Percentiles rank a stretch among this genome's conserved stretches.
Evolutionary conservation across 2,329 filamentous ascomycete genomes (phyloP).

Genomic region (Penicillium sp.): DNA sequence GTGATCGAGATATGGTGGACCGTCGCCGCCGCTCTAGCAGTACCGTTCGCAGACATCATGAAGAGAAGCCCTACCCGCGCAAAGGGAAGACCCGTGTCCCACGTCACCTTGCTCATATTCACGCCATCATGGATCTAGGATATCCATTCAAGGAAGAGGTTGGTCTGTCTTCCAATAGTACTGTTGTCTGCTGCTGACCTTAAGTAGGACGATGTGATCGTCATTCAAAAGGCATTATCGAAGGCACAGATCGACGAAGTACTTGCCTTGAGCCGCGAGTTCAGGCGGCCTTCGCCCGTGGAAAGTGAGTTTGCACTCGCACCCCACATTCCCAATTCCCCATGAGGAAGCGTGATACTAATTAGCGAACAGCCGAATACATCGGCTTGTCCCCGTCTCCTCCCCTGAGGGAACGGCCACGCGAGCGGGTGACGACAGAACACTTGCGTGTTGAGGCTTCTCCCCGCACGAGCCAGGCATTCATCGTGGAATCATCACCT

Average conservation of each 20-base stretch:
- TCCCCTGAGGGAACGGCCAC: slow-evolving; percentile 19
- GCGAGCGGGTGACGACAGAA: slow-evolving; percentile 29
- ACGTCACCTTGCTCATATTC: slow-evolving; percentile 71
- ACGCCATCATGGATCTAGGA: slow-evolving; percentile 76
- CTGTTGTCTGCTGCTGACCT: slow-evolving; percentile 32
- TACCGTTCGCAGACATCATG: slow-evolving; percentile 30
- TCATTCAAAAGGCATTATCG: slow-evolving; percentile 79
- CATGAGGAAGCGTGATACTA: not conserved
- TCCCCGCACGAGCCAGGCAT: slow-evolving; percentile 28
- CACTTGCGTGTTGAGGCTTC: slow-evolving; percentile 24
- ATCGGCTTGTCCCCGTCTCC: not conserved
- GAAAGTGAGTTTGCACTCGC: slow-evolving; percentile 31
- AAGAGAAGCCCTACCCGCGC: slow-evolving; percentile 61
- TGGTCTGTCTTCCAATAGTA: slow-evolving; percentile 28
- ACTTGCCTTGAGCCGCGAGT: slow-evolving; percentile 73
- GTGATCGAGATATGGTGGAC: slow-evolving; percentile 59
- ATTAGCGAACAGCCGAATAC: slow-evolving; percentile 24
- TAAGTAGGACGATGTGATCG: slow-evolving; percentile 69
- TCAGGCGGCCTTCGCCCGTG: slow-evolving; percentile 27
- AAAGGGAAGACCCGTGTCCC: slow-evolving; percentile 90
- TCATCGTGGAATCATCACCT: slow-evolving; percentile 35
- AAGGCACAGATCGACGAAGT: slow-evolving; percentile 91
- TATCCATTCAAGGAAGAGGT: slow-evolving; percentile 89
- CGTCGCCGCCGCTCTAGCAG: slow-evolving; percentile 48
- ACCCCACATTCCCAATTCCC: slow-evolving; percentile 11